Percentiles rank a stretch among this genome's conserved stretches.
These are phyloP conservation scores for Sporothrix schenckii DNA, from an alignment of 2,329 filamentous ascomycete species.

Conservation along the genomic window DNA sequence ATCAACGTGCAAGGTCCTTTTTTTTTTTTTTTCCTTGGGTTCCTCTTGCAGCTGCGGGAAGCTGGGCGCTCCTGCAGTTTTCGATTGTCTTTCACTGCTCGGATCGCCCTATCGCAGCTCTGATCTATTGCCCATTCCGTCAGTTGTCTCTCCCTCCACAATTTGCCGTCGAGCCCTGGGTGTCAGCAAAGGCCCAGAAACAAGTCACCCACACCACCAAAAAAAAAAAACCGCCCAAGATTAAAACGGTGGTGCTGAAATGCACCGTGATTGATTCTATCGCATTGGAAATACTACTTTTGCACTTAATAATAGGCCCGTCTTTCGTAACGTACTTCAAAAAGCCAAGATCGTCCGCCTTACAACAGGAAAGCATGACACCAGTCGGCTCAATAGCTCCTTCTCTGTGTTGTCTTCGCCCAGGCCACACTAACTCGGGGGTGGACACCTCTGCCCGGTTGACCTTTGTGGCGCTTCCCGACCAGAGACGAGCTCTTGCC, in stretches of 20 bases:
- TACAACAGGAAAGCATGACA: background rate
- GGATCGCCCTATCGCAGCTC: background rate
- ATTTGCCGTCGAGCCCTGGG: background rate
- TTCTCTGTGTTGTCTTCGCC: background rate
- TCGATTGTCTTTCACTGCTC: background rate
- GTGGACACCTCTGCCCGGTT: constrained; percentile 9
- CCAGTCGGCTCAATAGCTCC: constrained; percentile 8
- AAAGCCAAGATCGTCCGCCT: background rate
- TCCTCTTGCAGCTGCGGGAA: too few species aligned
- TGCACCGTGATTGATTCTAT: too few species aligned
- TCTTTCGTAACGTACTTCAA: constrained; percentile 9
- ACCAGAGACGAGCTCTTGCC: constrained; percentile 4
- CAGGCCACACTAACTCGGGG: background rate
- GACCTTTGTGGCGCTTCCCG: background rate
- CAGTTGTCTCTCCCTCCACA: constrained; percentile 13
- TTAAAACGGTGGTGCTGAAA: too few species aligned
- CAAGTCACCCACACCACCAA: background rate
- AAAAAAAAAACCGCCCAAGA: background rate
- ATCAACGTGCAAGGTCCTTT: background rate
- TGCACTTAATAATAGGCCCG: background rate
- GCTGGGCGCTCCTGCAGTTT: background rate
- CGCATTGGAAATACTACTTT: constrained; percentile 1
- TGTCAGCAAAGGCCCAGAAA: constrained; percentile 11
- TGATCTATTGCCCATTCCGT: constrained; percentile 11
- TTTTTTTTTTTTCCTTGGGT: too few species aligned